Conservation (phyloP, 495 filamentous ascomycete species). For the Daldinia loculata region DNA sequence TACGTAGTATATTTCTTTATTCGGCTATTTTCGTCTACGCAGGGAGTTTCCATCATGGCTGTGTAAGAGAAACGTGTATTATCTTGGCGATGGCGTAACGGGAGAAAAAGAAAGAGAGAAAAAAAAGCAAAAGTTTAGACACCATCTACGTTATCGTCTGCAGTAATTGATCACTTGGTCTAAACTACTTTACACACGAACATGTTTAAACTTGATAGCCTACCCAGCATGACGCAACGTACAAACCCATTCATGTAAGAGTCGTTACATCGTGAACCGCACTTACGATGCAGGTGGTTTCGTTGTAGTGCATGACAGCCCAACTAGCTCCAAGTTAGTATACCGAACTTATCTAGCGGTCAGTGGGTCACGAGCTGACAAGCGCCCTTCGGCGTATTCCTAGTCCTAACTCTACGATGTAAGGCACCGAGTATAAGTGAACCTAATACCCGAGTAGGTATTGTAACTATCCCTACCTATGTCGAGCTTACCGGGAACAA, state of each 20-base stretch:
- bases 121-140: constrained; percentile 14
- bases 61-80: constrained; percentile 10
- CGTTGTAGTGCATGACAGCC: constrained; percentile 34
- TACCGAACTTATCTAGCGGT: constrained; percentile 20
- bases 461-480: not conserved
- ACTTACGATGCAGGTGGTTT: constrained; percentile 29
- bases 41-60: constrained; percentile 5
- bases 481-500: not conserved
- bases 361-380: constrained; percentile 29
- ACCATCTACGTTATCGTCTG: not conserved
- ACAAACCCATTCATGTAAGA: constrained; percentile 13
- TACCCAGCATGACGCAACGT: constrained; percentile 22
- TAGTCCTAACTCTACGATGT: constrained; percentile 9
- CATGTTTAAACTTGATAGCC: not conserved
- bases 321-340: constrained; percentile 35
- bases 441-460: not conserved
- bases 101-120: not conserved
- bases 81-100: constrained; percentile 4
- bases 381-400: constrained; percentile 28
- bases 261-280: constrained; percentile 38
- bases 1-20: constrained; percentile 15
- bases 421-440: constrained; percentile 28
- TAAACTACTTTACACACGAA: not conserved
- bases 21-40: constrained; percentile 10
- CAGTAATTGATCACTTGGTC: constrained; percentile 16